Evolutionary conservation across 495 filamentous ascomycete species (phyloP), one percentile per base, ranked within the genome.

Genomic region (Aspergillus wentii): DNA sequence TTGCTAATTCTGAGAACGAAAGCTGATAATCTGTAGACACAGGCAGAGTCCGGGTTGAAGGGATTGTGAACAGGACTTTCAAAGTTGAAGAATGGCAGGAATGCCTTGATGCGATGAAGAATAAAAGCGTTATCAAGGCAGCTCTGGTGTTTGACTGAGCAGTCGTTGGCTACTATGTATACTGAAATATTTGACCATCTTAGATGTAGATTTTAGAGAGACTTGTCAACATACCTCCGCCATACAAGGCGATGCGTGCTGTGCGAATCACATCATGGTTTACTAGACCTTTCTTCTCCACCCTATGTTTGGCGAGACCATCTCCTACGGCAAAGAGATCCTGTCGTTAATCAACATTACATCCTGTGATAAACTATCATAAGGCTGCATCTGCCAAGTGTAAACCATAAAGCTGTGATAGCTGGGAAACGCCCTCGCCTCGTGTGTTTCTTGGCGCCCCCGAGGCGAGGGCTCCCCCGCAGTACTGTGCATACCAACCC

Each of bases 111-210:
- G 41, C 46, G n/a, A 40, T 48, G 22, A 25, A 55, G 40, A 73
- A 76, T 55, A 78, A 79, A 65, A 64, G 52, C 18, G 74, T 72
- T n/a, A 74, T 80, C 41, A 80, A 78, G 61, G 75, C 75, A 23
- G 72, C 72, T 1, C 78, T 79, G 47, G 71, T 74, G 20, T 77
- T 80, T 41, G 75, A 78, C 39, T 74, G 62, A 16, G 17, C 19
- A 38, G 9, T 25, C 22, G 11, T 6, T 6, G 22, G 22, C 22
- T 5, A 11, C 5, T 25, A 25, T 25, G 6, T 25, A 25, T 5
- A 25, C 22, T n/a, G n/a, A n/a, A n/a, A n/a, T n/a, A n/a, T n/a
- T n/a, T n/a, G n/a, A n/a, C n/a, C n/a, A n/a, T 82, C 82, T 39
- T 66, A 58, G 46, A 90, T 71, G 28, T 69, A 25, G 62, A n/a